Conservation (phyloP, 108 stramenopile species). For the Fragilariopsis cylindrus region DNA sequence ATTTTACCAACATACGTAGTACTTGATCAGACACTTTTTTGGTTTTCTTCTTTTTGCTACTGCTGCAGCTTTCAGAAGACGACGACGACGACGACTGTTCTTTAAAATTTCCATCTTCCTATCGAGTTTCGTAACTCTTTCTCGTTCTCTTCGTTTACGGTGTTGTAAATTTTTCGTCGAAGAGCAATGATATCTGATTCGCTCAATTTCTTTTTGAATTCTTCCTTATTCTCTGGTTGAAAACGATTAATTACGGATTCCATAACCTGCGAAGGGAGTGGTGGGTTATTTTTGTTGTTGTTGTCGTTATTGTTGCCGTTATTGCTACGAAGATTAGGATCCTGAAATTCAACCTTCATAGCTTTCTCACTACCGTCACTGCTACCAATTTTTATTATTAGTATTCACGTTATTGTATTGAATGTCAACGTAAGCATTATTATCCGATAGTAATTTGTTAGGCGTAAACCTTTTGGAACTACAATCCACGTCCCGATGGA, state of each 20-base stretch:
- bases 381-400: neutral
- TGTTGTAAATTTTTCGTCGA: slow-evolving; percentile 22
- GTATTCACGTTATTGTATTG: slow-evolving; percentile 33
- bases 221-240: slow-evolving; percentile 23
- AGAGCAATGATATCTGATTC: neutral
- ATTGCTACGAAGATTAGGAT: slow-evolving; percentile 8
- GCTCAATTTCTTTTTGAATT: slow-evolving; percentile 3
- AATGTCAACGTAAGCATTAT: slow-evolving; percentile 19
- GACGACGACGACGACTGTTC: neutral
- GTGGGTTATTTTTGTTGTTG: slow-evolving; percentile 33
- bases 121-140: slow-evolving; percentile 45
- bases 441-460: slow-evolving; percentile 3
- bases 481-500: slow-evolving; percentile 65
- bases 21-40: slow-evolving; percentile 68
- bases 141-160: slow-evolving; percentile 38
- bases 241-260: slow-evolving; percentile 52
- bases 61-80: neutral
- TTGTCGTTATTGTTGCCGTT: slow-evolving; percentile 22
- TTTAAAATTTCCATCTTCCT: slow-evolving; percentile 43
- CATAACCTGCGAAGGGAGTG: slow-evolving; percentile 66
- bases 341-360: slow-evolving; percentile 20
- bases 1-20: slow-evolving; percentile 69
- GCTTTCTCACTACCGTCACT: neutral
- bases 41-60: slow-evolving; percentile 35
- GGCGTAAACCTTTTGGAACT: slow-evolving; percentile 38